Evolutionary conservation across 768 basidiomycete genomes (phyloP).

Genomic region (Lactifluus hygrophoroides): DNA sequence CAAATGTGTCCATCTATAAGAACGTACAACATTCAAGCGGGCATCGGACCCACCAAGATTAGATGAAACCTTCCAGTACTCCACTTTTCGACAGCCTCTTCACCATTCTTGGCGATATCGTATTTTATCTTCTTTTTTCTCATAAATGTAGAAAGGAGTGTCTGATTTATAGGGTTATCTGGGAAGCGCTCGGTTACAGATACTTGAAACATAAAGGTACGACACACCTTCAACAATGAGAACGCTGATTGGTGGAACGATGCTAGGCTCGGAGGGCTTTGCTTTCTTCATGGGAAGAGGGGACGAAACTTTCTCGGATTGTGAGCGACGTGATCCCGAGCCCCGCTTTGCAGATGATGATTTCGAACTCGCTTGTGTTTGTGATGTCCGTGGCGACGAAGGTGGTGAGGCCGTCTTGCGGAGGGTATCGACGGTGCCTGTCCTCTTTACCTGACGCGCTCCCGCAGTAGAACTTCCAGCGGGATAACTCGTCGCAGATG

Average conservation of each 20-base stretch:
- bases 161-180: constrained; percentile 99
- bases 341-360: constrained; percentile 26
- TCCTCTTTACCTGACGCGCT: constrained; percentile 23
- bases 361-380: constrained; percentile 22
- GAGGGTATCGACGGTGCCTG: constrained; percentile 22
- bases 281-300: constrained; percentile 36
- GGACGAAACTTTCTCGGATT: constrained; percentile 26
- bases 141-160: constrained; percentile 95
- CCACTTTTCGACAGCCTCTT: constrained; percentile 96
- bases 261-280: constrained; percentile 52
- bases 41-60: constrained; percentile 61
- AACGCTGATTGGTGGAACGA: constrained; percentile 95
- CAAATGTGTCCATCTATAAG: constrained; percentile 17
- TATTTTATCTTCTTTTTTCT: constrained; percentile 92
- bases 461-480: not conserved
- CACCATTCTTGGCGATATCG: constrained; percentile 89
- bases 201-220: not conserved
- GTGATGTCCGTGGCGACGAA: constrained; percentile 27
- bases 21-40: not conserved
- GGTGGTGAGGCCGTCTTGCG: constrained; percentile 31
- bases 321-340: constrained; percentile 26
- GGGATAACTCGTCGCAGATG: not conserved
- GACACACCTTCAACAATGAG: constrained; percentile 91
- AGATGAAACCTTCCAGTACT: constrained; percentile 87
- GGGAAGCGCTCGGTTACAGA: not conserved